Conservation (phyloP, 2,329 filamentous ascomycete species). For the Diplodia scrobiculata region DNA sequence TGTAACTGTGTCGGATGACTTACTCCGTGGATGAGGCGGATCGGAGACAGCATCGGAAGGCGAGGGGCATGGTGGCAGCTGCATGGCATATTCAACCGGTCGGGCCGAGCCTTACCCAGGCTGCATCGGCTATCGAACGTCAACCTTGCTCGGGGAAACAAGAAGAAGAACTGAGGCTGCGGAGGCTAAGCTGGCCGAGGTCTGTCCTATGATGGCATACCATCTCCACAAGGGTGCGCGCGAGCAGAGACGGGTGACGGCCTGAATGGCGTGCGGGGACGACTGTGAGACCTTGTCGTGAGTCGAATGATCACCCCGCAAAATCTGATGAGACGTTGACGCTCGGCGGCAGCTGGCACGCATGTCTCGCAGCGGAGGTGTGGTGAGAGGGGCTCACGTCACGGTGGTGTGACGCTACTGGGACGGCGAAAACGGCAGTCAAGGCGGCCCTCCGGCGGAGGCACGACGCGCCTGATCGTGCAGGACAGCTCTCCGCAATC, state of each 20-base stretch:
- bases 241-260: not conserved
- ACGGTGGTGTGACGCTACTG: conserved; percentile 26
- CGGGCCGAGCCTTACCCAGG: conserved; percentile 26
- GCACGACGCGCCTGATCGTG: not conserved
- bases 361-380: conserved; percentile 10
- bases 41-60: conserved; percentile 10
- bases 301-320: conserved; percentile 26
- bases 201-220: not conserved
- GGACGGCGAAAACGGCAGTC: conserved; percentile 16
- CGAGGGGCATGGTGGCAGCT: conserved; percentile 8
- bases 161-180: not conserved
- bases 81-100: conserved; percentile 21
- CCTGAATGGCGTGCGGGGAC: conserved; percentile 18
- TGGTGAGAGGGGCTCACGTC: conserved; percentile 22
- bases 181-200: conserved; percentile 2
- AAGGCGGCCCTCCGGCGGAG: not conserved
- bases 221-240: conserved; percentile 16
- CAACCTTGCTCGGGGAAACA: not conserved
- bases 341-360: conserved; percentile 11
- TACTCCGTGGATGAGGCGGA: conserved; percentile 16
- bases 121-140: conserved; percentile 19
- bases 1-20: conserved; percentile 12
- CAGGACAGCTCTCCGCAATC: conserved; percentile 9
- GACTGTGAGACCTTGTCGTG: conserved; percentile 10
- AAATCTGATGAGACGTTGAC: conserved; percentile 14